Evolutionary conservation across 805 yeast species (phyloP).

Genomic region (Candida cerambycidarum): DNA sequence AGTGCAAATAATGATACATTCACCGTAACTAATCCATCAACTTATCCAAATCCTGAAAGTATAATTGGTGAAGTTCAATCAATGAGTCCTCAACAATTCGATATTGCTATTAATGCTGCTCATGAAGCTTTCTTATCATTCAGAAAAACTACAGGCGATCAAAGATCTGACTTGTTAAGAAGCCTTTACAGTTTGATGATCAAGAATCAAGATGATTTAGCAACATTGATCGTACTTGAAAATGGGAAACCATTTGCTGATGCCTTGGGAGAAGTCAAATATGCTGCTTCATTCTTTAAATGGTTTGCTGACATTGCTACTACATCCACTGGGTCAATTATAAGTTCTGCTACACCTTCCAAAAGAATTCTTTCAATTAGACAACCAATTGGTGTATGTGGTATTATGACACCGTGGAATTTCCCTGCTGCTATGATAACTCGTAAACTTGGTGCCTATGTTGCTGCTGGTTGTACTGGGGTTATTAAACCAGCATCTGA

Average conservation of each 20-base stretch:
- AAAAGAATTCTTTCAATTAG: constrained; percentile 57
- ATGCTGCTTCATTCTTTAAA: constrained; percentile 76
- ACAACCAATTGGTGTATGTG: constrained; percentile 83
- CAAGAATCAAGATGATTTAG: constrained; percentile 64
- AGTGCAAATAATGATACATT: constrained; percentile 48
- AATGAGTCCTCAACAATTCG: constrained; percentile 45
- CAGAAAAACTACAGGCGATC: constrained; percentile 54
- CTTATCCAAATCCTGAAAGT: constrained; percentile 33
- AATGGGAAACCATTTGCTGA: constrained; percentile 75
- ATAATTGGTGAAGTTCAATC: constrained; percentile 57
- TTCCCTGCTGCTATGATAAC: constrained; percentile 81
- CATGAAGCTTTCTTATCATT: constrained; percentile 51
- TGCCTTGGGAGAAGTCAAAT: constrained; percentile 66
- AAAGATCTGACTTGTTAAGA: constrained; percentile 52
- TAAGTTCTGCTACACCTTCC: constrained; percentile 51
- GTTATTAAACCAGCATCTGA: constrained; percentile 77
- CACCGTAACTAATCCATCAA: constrained; percentile 76
- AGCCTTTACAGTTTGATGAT: constrained; percentile 53
- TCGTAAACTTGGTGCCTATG: constrained; percentile 70
- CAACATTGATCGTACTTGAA: constrained; percentile 61
- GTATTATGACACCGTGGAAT: constrained; percentile 82
- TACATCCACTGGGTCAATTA: constrained; percentile 63
- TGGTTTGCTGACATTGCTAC: constrained; percentile 90
- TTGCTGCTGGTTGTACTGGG: constrained; percentile 78
- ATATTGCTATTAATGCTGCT: constrained; percentile 57